A percentile compares a stretch with the other conserved stretches of the same genome.
Conservation (phyloP, 2,329 filamentous ascomycete species). For the Fusarium sp. region DNA sequence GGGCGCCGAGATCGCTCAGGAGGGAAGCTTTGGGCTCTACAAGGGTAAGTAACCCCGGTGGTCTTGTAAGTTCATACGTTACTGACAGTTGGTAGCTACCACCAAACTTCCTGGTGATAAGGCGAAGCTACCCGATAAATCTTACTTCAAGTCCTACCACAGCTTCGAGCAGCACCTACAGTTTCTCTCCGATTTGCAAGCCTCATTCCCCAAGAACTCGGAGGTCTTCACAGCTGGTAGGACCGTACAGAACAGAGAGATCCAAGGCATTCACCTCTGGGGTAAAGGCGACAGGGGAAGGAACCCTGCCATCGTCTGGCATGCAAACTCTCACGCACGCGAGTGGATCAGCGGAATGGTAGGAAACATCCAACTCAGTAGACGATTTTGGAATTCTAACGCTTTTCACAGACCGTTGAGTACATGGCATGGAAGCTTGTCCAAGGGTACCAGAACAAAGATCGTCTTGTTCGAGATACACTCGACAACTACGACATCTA, state of each 20-base stretch:
- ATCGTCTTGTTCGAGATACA: constrained; percentile 10
- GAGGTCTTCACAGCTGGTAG: constrained; percentile 60
- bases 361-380: rapidly evolving
- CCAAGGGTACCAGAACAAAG: constrained; percentile 31
- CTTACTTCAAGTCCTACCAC: constrained; percentile 65
- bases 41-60: not conserved
- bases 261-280: constrained; percentile 69
- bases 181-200: constrained; percentile 58
- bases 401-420: constrained; percentile 23
- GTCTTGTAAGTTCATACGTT: rapidly evolving
- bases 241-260: constrained; percentile 59
- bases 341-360: constrained; percentile 69
- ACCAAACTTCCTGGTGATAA: not conserved
- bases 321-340: constrained; percentile 67
- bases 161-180: constrained; percentile 59
- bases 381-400: not conserved
- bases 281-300: constrained; percentile 54
- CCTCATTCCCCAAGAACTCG: constrained; percentile 54
- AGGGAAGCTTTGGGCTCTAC: constrained; percentile 33
- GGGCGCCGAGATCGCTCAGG: constrained; percentile 37
- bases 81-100: not conserved
- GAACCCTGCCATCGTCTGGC: constrained; percentile 64
- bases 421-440: constrained; percentile 36
- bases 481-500: constrained; percentile 73
- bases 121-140: constrained; percentile 9